Base-by-base conservation (phyloP, 2,329 filamentous ascomycete species). In the Phyllosticta capitalensis region DNA sequence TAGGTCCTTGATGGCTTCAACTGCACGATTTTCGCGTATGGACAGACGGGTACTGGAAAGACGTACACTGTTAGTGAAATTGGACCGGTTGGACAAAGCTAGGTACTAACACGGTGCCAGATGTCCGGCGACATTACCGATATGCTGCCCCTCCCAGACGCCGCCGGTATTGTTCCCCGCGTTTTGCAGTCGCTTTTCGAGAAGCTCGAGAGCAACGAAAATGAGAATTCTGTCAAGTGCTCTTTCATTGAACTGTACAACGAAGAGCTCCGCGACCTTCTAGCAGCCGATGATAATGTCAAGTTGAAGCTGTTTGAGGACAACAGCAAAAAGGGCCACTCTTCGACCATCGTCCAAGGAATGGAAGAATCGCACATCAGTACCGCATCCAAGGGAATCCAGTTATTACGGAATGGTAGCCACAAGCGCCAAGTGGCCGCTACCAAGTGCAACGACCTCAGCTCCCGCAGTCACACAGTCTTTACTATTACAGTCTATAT, bases 161-260 rank as follows among this genome's bases (percentile, higher is more conserved):
- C 86, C 48, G 94, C 95, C 26, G 94, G 94, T 67, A 97, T 99
- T 66, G 94, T 99, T 63, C 95, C 95, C 22, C 87, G 95, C 54
- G 90, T 92, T 0, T 78, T 99, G 0, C 87, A 96, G 68, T 83
- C 88, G 0, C 81, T 99, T 0, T 99, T 99, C 74, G 82, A 83
- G 65, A 92, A 89, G 69, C 83, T 99, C 6, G 89, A 94, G 62
- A 75, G 82, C 21, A 88, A 90, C 51, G 76, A 77, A n/a, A 83
- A 81, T 1, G 94, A 99, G 68, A 90, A 86, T 71, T 90, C 87
- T 22, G 92, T 99, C 67, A 96, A 96, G 70, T 96, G 92, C 76
- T 99, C 95, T 0, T 99, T 97, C 69, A 97, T 99, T 67, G 94
- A 99, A 72, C 79, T 99, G 0, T 99, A 99, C 78, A 99, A 99